Evolutionary conservation across 1,284 basidiomycete genomes (phyloP).

Genomic region (Ustilago sp.): DNA sequence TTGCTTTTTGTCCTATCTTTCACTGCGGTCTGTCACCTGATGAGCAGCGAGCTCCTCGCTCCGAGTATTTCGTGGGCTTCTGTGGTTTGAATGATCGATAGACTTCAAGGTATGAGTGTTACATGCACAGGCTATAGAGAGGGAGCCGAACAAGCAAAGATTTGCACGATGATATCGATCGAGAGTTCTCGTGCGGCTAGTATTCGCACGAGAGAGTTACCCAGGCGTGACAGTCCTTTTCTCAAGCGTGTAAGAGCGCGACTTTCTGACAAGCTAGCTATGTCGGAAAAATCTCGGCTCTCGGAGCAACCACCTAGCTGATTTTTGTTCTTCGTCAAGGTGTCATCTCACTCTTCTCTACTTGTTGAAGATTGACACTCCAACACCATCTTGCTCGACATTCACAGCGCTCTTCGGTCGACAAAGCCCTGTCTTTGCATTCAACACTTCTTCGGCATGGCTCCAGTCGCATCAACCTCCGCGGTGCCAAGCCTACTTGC

Average conservation of each 20-base stretch:
- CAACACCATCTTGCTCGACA: too few relatives aligned
- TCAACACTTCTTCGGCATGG: slow-evolving; percentile 10
- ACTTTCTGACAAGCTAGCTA: too few relatives aligned
- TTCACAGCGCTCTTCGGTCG: too few relatives aligned
- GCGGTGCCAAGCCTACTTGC: slow-evolving; percentile 13
- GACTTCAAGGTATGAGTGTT: too few relatives aligned
- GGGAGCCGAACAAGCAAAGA: too few relatives aligned
- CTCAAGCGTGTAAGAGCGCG: neutral
- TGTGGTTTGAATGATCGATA: too few relatives aligned
- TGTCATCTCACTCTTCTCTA: neutral
- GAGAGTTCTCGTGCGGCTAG: too few relatives aligned
- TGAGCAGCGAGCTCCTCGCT: neutral
- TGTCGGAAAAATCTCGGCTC: slow-evolving; percentile 8
- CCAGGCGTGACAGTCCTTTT: neutral
- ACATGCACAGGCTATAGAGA: too few relatives aligned
- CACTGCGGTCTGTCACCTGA: neutral
- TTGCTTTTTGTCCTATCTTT: neutral
- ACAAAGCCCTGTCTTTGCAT: neutral
- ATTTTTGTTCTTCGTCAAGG: neutral
- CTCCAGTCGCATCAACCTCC: slow-evolving; percentile 18
- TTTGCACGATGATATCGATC: too few relatives aligned
- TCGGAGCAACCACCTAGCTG: neutral
- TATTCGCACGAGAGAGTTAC: too few relatives aligned
- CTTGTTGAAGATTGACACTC: too few relatives aligned
- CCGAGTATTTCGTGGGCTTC: too few relatives aligned